phyloP scores from a whole-genome alignment of 2,329 filamentous ascomycete genomes.

The Geoglossum cookeanum region DNA sequence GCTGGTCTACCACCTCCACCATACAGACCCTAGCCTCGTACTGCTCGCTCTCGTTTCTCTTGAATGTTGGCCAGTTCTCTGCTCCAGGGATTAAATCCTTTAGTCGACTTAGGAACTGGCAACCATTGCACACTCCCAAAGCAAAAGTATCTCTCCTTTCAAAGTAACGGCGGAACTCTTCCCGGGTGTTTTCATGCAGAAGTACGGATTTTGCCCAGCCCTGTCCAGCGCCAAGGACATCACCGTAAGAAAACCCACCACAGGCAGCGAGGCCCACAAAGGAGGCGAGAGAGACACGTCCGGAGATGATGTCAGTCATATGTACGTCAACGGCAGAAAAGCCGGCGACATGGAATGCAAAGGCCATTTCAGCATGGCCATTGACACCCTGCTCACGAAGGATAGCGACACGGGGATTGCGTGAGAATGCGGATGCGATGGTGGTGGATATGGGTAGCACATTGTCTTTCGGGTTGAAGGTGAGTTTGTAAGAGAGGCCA shows the following conservation, averaged over 20 bases:
- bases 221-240: conserved; percentile 81
- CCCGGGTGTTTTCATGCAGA: conserved; percentile 55
- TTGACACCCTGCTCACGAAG: conserved; percentile 92
- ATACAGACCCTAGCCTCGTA: conserved; percentile 80
- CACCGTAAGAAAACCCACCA: conserved; percentile 89
- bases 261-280: conserved; percentile 88
- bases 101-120: conserved; percentile 76
- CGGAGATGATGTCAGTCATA: conserved; percentile 80
- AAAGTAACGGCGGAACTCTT: conserved; percentile 74
- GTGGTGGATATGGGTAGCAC: conserved; percentile 49
- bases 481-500: conserved; percentile 68
- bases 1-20: conserved; percentile 50
- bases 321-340: conserved; percentile 88
- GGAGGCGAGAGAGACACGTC: conserved; percentile 56
- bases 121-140: conserved; percentile 91
- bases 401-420: conserved; percentile 65
- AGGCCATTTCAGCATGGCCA: conserved; percentile 93
- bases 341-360: conserved; percentile 77
- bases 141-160: conserved; percentile 72
- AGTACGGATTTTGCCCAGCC: conserved; percentile 93
- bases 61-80: conserved; percentile 64
- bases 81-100: conserved; percentile 77
- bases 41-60: conserved; percentile 67
- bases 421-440: conserved; percentile 40
- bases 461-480: conserved; percentile 59